Evolutionary conservation across 2,329 filamentous ascomycete species (phyloP), one percentile per base, ranked within the genome.

Genomic region (Ophioceras dolichostomum): DNA sequence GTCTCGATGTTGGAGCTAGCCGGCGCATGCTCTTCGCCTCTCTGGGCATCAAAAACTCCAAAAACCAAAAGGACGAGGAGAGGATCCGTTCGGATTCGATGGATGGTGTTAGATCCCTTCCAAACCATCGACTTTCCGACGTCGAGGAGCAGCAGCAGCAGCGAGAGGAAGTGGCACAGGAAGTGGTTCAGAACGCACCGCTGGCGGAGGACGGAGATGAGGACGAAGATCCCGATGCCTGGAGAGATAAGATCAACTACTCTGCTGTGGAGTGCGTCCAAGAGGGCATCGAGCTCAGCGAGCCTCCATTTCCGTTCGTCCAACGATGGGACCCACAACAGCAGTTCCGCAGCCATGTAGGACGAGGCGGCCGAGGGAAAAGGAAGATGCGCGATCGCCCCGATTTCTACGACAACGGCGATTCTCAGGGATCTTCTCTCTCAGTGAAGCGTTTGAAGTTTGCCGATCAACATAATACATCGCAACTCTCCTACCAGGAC

Each of bases 291-390:
- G 61, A 70, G 22, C 64, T 94, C 32, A 82, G 73, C 37, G 71
- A 83, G 24, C 88, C 89, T 0, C 84, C 88, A 0, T 95, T 93
- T 50, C 88, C 88, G 0, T 95, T 95, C 55, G 67, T 83, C 13
- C 87, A 95, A 55, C 73, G 83, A 33, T 95, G 88, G 89, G 85
- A 94, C 56, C 70, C 74, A 4, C 79, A 86, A 42, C 83, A 88
- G 49, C 68, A 73, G 54, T 45, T 12, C 13, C 19, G 19, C 22
- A 18, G 22, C n/a, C n/a, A n/a, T n/a, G n/a, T n/a, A n/a, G 24
- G 34, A 34, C 53, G 58, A 20, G 57, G 59, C 18, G 57, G 56
- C 27, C 73, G 65, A 43, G 59, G 63, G 38, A 78, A 79, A 52
- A 62, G 66, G 38, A 54, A 58, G 32, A 57, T 61, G 34, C 57